Conservation (phyloP, 192 early-diverging fungal genomes). For the Funneliformis geosporum region DNA sequence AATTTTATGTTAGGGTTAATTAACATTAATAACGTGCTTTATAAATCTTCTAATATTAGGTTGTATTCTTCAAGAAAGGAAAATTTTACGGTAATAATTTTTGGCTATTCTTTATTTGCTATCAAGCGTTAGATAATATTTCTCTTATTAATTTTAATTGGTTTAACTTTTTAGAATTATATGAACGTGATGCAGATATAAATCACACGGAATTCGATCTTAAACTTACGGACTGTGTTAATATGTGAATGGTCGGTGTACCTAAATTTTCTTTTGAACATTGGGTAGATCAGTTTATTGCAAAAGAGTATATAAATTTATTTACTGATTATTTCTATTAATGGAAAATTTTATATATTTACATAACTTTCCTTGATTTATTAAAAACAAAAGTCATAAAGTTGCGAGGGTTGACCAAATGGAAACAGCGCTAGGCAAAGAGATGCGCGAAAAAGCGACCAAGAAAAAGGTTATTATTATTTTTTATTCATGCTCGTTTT, state of each 20-base stretch:
- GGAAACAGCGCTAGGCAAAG: conserved; percentile 92
- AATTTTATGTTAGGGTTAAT: neutral
- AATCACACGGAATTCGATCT: conserved; percentile 95
- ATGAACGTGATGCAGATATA: conserved; percentile 97
- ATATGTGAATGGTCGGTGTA: conserved; percentile 99
- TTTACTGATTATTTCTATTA: neutral
- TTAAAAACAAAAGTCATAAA: conserved; percentile 52
- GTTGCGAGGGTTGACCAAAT: conserved; percentile 97
- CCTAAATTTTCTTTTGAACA: conserved; percentile 92
- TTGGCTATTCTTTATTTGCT: neutral
- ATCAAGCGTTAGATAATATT: neutral
- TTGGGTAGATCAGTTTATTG: conserved; percentile 96
- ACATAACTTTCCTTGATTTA: neutral
- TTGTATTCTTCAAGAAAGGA: conserved; percentile 99
- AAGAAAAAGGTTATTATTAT: conserved; percentile 39
- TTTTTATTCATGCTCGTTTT: neutral
- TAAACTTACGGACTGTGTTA: conserved; percentile 92
- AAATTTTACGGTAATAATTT: conserved; percentile 77
- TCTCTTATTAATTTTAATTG: neutral
- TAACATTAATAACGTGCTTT: too few species aligned
- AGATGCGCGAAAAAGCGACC: conserved; percentile 75
- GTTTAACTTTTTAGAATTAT: conserved; percentile 71
- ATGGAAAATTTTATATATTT: neutral
- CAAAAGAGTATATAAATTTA: conserved; percentile 70
- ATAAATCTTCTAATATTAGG: conserved; percentile 29